phyloP scores from a whole-genome alignment of 2,329 filamentous ascomycete species.

The Penicillium concentricum region DNA sequence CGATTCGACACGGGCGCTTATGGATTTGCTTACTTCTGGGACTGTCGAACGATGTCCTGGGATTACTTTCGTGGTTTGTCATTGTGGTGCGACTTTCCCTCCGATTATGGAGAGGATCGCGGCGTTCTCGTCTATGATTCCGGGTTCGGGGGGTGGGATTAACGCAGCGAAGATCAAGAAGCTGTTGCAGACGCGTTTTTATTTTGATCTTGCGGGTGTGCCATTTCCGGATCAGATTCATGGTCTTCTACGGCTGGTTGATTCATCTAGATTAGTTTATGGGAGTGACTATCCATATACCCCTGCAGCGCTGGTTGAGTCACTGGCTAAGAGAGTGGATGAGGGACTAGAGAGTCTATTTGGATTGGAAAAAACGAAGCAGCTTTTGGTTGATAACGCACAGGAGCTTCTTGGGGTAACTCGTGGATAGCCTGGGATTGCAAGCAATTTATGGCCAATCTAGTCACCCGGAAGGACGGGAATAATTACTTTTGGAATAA shows the following conservation, averaged over 20 bases:
- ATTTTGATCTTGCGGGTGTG: slow-evolving; percentile 55
- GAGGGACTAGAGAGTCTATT: slow-evolving; percentile 27
- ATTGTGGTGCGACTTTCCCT: slow-evolving; percentile 34
- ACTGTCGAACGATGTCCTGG: slow-evolving; percentile 20
- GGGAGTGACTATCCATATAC: slow-evolving; percentile 57
- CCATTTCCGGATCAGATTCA: slow-evolving; percentile 51
- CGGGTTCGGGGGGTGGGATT: neutral
- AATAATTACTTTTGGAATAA: neutral
- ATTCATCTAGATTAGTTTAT: slow-evolving; percentile 49
- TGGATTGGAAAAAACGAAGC: neutral
- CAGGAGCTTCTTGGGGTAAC: slow-evolving; percentile 1
- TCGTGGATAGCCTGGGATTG: neutral
- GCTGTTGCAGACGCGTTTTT: slow-evolving; percentile 42
- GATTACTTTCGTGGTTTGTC: slow-evolving; percentile 24
- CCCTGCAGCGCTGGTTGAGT: slow-evolving; percentile 23
- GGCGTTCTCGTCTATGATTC: slow-evolving; percentile 14
- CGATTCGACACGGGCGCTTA: slow-evolving; percentile 25
- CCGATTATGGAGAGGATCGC: slow-evolving; percentile 25
- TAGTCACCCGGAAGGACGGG: too few species aligned
- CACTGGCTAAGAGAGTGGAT: slow-evolving; percentile 45
- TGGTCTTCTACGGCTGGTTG: slow-evolving; percentile 46
- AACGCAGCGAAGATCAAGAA: slow-evolving; percentile 14
- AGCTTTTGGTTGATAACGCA: slow-evolving; percentile 13
- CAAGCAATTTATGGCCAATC: neutral
- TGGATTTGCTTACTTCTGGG: slow-evolving; percentile 26